Conservation (phyloP, 2,329 filamentous ascomycete genomes). For the Didymella keratinophila region DNA sequence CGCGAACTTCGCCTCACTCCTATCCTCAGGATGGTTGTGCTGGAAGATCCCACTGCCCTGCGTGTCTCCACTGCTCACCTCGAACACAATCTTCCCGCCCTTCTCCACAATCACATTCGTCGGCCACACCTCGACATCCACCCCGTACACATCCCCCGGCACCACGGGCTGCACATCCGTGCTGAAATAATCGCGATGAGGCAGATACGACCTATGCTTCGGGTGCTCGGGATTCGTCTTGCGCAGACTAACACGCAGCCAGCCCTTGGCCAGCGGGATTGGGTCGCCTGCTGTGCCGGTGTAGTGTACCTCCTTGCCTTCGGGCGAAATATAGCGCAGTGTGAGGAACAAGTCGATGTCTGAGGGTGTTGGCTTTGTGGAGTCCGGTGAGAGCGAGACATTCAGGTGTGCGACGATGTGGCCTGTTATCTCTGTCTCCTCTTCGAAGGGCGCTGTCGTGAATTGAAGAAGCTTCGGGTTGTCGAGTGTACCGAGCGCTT, state of each 20-base stretch:
- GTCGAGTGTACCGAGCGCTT: conserved; percentile 65
- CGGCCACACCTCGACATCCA: conserved; percentile 72
- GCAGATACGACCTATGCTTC: conserved; percentile 63
- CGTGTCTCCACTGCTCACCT: conserved; percentile 63
- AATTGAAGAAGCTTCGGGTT: conserved; percentile 66
- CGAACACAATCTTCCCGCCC: conserved; percentile 63
- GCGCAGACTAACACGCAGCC: conserved; percentile 66
- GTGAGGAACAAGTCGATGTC: conserved; percentile 72
- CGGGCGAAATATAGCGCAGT: conserved; percentile 64
- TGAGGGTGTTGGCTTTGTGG: conserved; percentile 52
- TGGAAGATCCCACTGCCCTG: conserved; percentile 66
- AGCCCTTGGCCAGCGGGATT: conserved; percentile 69
- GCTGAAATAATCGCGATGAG: conserved; percentile 66
- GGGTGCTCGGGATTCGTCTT: conserved; percentile 61
- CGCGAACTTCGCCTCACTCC: conserved; percentile 52
- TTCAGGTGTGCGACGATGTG: conserved; percentile 71
- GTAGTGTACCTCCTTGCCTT: conserved; percentile 67
- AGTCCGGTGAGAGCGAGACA: conserved; percentile 61
- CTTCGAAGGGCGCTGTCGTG: conserved; percentile 63
- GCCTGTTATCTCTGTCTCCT: conserved; percentile 74
- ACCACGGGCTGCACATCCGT: conserved; percentile 62
- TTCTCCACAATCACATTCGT: conserved; percentile 65
- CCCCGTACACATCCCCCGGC: conserved; percentile 63
- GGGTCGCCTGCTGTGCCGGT: conserved; percentile 72
- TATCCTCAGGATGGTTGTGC: conserved; percentile 61